Conservation (phyloP, 2,329 filamentous ascomycete genomes). For the Chaetomium sp. region DNA sequence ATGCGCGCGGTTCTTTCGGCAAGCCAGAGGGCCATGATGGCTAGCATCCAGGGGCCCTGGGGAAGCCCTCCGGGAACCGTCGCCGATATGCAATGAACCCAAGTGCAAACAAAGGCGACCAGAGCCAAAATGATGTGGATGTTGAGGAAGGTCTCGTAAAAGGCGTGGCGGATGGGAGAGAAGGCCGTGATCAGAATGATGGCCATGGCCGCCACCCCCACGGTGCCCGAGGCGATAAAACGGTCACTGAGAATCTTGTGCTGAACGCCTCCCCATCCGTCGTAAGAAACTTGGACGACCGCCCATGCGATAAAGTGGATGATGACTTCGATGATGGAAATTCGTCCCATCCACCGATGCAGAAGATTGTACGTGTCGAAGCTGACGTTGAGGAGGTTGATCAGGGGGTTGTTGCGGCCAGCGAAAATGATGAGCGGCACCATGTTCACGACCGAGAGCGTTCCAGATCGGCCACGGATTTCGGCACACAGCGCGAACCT, state of each 20-base stretch:
- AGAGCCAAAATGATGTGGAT: slow-evolving; percentile 77
- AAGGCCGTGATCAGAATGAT: slow-evolving; percentile 70
- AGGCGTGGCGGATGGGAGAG: slow-evolving; percentile 85
- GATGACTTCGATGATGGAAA: slow-evolving; percentile 69
- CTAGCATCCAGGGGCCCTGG: slow-evolving; percentile 73
- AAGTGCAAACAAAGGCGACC: slow-evolving; percentile 69
- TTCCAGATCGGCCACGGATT: slow-evolving; percentile 81
- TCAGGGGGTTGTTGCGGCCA: slow-evolving; percentile 90
- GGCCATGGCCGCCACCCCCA: slow-evolving; percentile 62
- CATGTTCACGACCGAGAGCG: slow-evolving; percentile 85
- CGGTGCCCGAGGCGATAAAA: slow-evolving; percentile 62
- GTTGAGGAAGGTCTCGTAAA: slow-evolving; percentile 95
- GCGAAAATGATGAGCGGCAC: slow-evolving; percentile 87
- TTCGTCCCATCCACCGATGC: slow-evolving; percentile 79
- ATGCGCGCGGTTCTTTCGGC: slow-evolving; percentile 69
- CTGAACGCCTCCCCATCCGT: slow-evolving; percentile 62
- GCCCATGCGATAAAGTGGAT: slow-evolving; percentile 74
- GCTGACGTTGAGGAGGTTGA: slow-evolving; percentile 77
- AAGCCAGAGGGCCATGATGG: slow-evolving; percentile 75
- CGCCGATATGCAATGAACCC: slow-evolving; percentile 74
- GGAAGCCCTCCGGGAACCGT: slow-evolving; percentile 65
- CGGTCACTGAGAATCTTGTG: slow-evolving; percentile 57
- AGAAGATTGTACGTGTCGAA: slow-evolving; percentile 96
- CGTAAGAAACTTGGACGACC: slow-evolving; percentile 67
- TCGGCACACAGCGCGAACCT: slow-evolving; percentile 72